A percentile compares a stretch with the other conserved stretches of the same genome.
Evolutionary conservation across 495 filamentous ascomycete genomes (phyloP).

Genomic region (Bathelium albidoporum): DNA sequence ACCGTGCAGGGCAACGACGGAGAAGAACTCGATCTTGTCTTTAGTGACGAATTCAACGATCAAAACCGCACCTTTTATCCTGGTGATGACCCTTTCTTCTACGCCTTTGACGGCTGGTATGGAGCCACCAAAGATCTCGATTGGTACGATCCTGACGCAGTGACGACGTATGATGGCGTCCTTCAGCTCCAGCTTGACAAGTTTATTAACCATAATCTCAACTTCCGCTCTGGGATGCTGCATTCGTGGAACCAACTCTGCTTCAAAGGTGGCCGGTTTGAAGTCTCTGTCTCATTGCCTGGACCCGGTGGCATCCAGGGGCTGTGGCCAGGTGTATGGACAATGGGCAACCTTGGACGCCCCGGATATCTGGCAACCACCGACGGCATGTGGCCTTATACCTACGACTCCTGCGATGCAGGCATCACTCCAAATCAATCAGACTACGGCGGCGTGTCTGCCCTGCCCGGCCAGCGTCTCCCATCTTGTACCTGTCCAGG

Average conservation of each 20-base stretch:
- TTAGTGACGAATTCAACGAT: constrained; percentile 29
- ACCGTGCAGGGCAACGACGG: constrained; percentile 17
- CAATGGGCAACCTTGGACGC: constrained; percentile 25
- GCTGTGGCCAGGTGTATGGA: constrained; percentile 30
- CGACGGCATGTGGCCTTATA: constrained; percentile 27
- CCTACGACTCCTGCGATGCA: constrained; percentile 25
- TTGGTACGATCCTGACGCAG: constrained; percentile 30
- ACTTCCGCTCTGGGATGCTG: constrained; percentile 29
- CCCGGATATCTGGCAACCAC: constrained; percentile 22
- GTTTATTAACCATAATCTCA: constrained; percentile 23
- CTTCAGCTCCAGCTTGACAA: constrained; percentile 25
- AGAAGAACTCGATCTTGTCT: constrained; percentile 23
- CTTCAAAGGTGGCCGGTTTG: constrained; percentile 27
- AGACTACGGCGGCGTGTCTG: constrained; percentile 21
- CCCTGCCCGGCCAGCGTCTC: constrained; percentile 26
- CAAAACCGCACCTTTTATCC: constrained; percentile 24
- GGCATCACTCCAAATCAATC: constrained; percentile 30
- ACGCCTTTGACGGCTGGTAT: constrained; percentile 27
- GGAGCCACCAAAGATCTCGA: constrained; percentile 27
- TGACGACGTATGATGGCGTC: constrained; percentile 22
- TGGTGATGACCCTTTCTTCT: constrained; percentile 26
- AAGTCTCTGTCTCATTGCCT: constrained; percentile 26
- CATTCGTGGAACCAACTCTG: constrained; percentile 29
- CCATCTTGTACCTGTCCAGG: constrained; percentile 26
- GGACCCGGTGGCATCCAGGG: constrained; percentile 22